Percentiles rank a stretch among this genome's conserved stretches.
phyloP scores from a whole-genome alignment of 1,284 basidiomycete species.

The Puccinia polysora region DNA sequence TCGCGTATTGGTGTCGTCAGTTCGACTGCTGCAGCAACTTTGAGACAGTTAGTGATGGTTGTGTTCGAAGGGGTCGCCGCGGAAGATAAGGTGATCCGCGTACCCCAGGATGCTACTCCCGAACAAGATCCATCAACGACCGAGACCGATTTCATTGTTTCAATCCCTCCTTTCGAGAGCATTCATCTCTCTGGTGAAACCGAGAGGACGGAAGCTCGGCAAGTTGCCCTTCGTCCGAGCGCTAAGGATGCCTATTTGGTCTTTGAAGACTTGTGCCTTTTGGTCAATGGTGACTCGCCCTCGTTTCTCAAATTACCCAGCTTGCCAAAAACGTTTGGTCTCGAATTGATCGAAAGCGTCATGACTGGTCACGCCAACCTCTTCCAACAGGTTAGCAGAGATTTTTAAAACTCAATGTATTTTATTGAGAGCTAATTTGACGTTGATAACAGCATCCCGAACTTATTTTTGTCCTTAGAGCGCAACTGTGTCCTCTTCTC shows the following conservation, averaged over 20 bases:
- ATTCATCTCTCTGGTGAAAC: slow-evolving; percentile 42
- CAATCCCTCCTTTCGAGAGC: slow-evolving; percentile 42
- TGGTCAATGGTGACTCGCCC: slow-evolving; percentile 68
- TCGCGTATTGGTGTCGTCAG: slow-evolving; percentile 92
- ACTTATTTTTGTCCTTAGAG: slow-evolving; percentile 73
- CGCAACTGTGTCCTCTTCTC: slow-evolving; percentile 83
- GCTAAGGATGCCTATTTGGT: slow-evolving; percentile 80
- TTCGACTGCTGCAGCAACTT: slow-evolving; percentile 90
- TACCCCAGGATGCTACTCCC: slow-evolving; percentile 49
- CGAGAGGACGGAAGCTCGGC: slow-evolving; percentile 20
- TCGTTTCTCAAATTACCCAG: slow-evolving; percentile 76
- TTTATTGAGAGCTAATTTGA: slow-evolving; percentile 9
- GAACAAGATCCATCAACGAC: slow-evolving; percentile 40
- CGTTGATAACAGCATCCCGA: slow-evolving; percentile 64
- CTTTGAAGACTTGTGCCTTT: slow-evolving; percentile 81
- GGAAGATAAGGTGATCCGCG: slow-evolving; percentile 60
- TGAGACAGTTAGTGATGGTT: slow-evolving; percentile 95
- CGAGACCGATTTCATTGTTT: slow-evolving; percentile 37
- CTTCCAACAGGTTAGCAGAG: slow-evolving; percentile 66
- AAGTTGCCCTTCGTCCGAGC: slow-evolving; percentile 66
- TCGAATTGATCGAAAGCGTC: slow-evolving; percentile 94
- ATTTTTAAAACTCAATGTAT: background rate
- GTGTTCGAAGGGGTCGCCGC: slow-evolving; percentile 88
- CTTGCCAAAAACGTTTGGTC: slow-evolving; percentile 84
- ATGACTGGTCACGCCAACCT: slow-evolving; percentile 86